Evolutionary conservation across 371 early-diverging fungal genomes (phyloP).

Genomic region (Mortierella sp.): DNA sequence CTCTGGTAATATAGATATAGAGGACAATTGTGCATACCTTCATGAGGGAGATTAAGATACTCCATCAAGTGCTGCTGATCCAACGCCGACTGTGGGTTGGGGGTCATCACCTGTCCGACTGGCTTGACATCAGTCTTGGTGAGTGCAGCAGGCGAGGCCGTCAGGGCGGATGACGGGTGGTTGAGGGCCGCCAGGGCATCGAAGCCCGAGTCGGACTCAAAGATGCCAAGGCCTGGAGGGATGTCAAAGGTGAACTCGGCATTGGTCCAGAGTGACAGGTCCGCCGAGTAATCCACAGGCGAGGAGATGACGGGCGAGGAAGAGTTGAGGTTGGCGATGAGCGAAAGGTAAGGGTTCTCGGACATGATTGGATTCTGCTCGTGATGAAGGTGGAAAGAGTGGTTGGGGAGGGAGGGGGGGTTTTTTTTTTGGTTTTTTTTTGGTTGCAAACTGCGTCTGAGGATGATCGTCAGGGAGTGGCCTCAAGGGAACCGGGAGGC

Average conservation of each 20-base stretch:
- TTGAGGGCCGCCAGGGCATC: conserved; percentile 38
- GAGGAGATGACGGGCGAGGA: conserved; percentile 47
- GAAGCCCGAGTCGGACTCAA: conserved; percentile 59
- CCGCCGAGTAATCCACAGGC: conserved; percentile 52
- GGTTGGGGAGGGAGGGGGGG: not conserved
- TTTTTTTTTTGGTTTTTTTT: not conserved
- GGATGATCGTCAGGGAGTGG: not conserved
- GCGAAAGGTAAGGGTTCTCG: conserved; percentile 42
- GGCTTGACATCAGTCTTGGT: too few relatives aligned
- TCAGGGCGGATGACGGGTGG: conserved; percentile 22
- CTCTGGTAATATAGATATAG: not conserved
- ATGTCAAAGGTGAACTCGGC: conserved; percentile 73
- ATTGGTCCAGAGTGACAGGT: conserved; percentile 63
- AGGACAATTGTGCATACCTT: conserved; percentile 27
- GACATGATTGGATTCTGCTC: conserved; percentile 24
- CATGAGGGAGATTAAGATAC: conserved; percentile 48
- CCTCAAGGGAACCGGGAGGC: conserved; percentile 24
- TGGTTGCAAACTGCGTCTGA: not conserved
- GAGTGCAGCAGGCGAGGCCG: conserved; percentile 1
- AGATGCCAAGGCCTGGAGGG: conserved; percentile 66
- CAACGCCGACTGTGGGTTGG: conserved; percentile 45
- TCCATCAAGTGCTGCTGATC: conserved; percentile 54
- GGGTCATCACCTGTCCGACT: conserved; percentile 7
- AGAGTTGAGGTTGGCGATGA: conserved; percentile 50
- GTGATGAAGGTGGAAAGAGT: not conserved